Evolutionary conservation across 495 filamentous ascomycete species (phyloP).

Genomic region (Saxispiralis lemnorum): DNA sequence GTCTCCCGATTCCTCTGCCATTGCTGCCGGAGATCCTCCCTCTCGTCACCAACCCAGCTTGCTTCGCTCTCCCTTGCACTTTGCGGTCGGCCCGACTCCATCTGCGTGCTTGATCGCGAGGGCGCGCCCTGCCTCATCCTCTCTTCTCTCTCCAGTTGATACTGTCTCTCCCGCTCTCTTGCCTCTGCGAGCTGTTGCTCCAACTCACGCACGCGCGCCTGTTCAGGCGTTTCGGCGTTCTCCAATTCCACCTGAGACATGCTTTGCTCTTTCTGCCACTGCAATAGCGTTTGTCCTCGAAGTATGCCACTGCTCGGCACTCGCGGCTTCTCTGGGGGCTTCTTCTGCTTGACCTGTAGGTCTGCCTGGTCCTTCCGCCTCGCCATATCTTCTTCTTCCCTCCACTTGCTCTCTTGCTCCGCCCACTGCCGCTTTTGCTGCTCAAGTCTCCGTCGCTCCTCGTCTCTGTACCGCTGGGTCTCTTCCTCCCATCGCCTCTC

Average conservation of each 20-base stretch:
- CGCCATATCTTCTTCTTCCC: conserved; percentile 52
- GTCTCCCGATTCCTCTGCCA: conserved; percentile 33
- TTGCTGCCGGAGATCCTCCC: conserved; percentile 51
- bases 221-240: conserved; percentile 19
- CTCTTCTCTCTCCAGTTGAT: conserved; percentile 62
- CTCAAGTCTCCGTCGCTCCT: conserved; percentile 50
- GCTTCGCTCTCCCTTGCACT: conserved; percentile 31
- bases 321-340: conserved; percentile 23
- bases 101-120: not conserved
- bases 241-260: conserved; percentile 20
- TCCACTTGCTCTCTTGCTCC: conserved; percentile 69
- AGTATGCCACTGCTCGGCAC: conserved; percentile 46
- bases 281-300: conserved; percentile 68
- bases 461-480: conserved; percentile 45
- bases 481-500: conserved; percentile 69
- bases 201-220: conserved; percentile 58
- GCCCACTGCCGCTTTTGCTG: conserved; percentile 69
- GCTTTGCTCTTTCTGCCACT: conserved; percentile 49
- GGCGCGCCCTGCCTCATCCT: conserved; percentile 20
- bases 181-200: conserved; percentile 74
- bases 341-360: conserved; percentile 44
- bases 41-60: conserved; percentile 57
- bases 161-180: conserved; percentile 68
- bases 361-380: conserved; percentile 58
- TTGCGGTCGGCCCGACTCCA: not conserved